Percentiles rank a stretch among this genome's conserved stretches.
These are phyloP conservation scores for Imleria badia DNA, from an alignment of 768 basidiomycete species.

Conservation along the genomic window DNA sequence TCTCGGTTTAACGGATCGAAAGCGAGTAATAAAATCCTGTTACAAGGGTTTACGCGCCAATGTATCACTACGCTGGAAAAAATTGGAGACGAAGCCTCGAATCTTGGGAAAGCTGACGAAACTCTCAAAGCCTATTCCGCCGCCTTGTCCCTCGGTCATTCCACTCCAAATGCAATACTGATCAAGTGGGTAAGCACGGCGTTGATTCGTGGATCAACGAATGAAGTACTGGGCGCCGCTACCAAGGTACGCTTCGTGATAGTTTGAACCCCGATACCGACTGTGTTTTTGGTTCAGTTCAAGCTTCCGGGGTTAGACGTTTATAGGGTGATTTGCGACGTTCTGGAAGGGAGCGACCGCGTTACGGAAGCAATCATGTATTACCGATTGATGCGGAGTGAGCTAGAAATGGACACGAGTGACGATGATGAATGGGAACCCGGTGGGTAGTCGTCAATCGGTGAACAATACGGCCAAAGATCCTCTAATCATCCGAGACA, in stretches of 20 bases:
- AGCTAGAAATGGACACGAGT: background rate
- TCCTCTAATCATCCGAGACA: no score
- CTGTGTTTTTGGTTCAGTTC: background rate
- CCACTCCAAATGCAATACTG: background rate
- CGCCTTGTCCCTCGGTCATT: background rate
- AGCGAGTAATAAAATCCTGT: background rate
- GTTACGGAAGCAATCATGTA: background rate
- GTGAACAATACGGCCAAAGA: background rate
- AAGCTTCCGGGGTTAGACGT: background rate
- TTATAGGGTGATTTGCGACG: background rate
- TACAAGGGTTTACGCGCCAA: background rate
- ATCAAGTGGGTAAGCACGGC: background rate
- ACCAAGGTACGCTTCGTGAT: no score
- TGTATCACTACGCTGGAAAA: background rate
- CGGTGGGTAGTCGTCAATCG: background rate
- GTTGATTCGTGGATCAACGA: background rate
- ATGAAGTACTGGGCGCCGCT: background rate
- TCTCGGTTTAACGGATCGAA: background rate
- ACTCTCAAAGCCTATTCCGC: background rate
- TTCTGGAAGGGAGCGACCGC: background rate
- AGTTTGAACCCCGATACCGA: background rate
- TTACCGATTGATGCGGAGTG: background rate
- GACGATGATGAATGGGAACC: background rate
- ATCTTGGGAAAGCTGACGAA: background rate
- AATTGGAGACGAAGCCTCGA: background rate